Evolutionary conservation across 805 yeast species (phyloP), one percentile per base, ranked within the genome.

Genomic region (Metschnikowia borealis): DNA sequence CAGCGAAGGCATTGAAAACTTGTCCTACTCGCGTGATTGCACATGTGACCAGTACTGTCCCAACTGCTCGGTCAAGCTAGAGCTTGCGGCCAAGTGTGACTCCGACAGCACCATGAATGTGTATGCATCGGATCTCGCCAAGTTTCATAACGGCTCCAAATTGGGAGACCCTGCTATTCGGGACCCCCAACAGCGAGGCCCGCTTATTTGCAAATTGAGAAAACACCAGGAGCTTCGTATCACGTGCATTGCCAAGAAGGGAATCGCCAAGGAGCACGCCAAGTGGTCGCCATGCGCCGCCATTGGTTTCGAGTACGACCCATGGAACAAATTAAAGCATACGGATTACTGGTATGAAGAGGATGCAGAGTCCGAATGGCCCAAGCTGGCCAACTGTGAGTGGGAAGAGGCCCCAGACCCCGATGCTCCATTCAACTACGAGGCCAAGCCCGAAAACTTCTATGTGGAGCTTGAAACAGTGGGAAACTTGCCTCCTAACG

Each of bases 261-360:
- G 98, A 40, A 90, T 90, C 52, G 88, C 96, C 45, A 91, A 91
- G 67, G 99, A 94, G 67, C 99, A 94, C 65, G 97, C 99, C 45
- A 94, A 94, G 65, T 94, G 99, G 99, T 85, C 94, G 6, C 97
- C 99, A 11, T 87, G 96, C 58, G 80, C 97, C 0, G 98, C 98
- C 20, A 81, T 92, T 49, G 97, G 96, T 17, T 92, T 92, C 62
- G 99, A 92, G 68, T 92, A 92, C 64, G 99, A 92, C 63, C 99
- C 99, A n/a, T 92, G 96, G 95, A 94, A 94, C 71, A 94, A 92
- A 70, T 78, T 94, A 62, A 85, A 87, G 65, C 99, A 94, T 67
- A 94, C 99, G 0, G 96, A 90, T 61, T 88, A 81, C 64, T 94
- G 99, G 99, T 89, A 86, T 66, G 99, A 94, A 70, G 92, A 84